Evolutionary conservation across 2,329 filamentous ascomycete genomes (phyloP), one percentile per base, ranked within the genome.

Genomic region (Fusarium piperis): DNA sequence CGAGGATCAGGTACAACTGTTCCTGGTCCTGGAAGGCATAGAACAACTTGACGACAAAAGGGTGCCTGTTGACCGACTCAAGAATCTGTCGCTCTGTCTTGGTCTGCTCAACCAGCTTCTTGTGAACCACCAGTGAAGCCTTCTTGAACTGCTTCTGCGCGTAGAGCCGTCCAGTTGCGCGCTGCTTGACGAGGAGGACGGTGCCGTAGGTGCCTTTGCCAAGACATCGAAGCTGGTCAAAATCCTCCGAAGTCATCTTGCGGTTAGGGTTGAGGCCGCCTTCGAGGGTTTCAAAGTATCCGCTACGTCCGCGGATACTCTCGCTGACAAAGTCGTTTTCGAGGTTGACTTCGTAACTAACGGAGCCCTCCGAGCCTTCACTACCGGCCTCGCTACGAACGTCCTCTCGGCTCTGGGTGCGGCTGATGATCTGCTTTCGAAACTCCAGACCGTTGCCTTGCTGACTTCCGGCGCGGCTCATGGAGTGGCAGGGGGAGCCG

Each of bases 131-230:
- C 59, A 99, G 85, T 10, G 94, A 97, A 1, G 97, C 96, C 83
- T 99, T 99, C 81, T 95, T 96, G 83, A 99, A 96, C 82, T 98
- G 95, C 85, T 99, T 99, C 84, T 99, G 97, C 1, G 96, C 97
- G 78, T 95, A 99, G 6, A 99, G 88, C 46, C 93, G 91, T 44
- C 96, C 96, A 2, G 95, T 98, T 32, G 90, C 85, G 57, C 90
- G 90, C 83, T 99, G 95, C 83, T 95, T 96, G 68, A 99, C 97
- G 30, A 99, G 88, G 51, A 97, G 85, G 12, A 99, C 97, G 1
- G 95, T 99, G 36, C 96, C 96, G 79, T 96, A 99, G 15, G 96
- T 94, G 55, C 96, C 96, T 80, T 98, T 98, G 63, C 97, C 97
- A 23, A 99, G 91, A 81, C 95, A 98, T 56, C 94, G 93, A 57